phyloP scores from a whole-genome alignment of 331 rosid genomes.

The Phaseolus coccineus region DNA sequence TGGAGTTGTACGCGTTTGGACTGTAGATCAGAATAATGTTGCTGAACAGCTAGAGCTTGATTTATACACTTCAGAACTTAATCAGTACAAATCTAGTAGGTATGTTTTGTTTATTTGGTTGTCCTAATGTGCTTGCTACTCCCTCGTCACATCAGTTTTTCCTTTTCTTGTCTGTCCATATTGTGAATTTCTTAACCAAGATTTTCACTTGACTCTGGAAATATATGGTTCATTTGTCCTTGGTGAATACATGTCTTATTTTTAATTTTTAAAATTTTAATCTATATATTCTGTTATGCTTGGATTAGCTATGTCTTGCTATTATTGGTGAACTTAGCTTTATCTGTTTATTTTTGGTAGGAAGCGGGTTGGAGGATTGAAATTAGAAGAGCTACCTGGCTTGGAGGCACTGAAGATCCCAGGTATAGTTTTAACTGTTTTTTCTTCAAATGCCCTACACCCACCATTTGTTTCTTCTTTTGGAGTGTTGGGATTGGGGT shows the following conservation, averaged over 20 bases:
- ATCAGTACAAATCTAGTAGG: slow-evolving; percentile 87
- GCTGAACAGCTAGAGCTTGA: slow-evolving; percentile 81
- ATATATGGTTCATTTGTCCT: slow-evolving; percentile 18
- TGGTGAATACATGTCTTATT: slow-evolving; percentile 10
- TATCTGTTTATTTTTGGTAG: slow-evolving; percentile 52
- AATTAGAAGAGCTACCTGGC: slow-evolving; percentile 89
- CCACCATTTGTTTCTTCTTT: neutral
- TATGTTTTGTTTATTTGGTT: slow-evolving; percentile 45
- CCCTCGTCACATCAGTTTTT: slow-evolving; percentile 8
- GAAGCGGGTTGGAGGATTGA: slow-evolving; percentile 94
- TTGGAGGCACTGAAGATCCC: slow-evolving; percentile 88
- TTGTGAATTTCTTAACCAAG: slow-evolving; percentile 34
- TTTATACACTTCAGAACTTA: slow-evolving; percentile 67
- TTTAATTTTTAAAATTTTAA: neutral
- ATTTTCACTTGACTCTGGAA: slow-evolving; percentile 19
- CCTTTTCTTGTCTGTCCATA: slow-evolving; percentile 34
- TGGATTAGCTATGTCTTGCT: slow-evolving; percentile 17
- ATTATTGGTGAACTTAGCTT: slow-evolving; percentile 38
- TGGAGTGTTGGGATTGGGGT: neutral
- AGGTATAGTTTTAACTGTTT: slow-evolving; percentile 56
- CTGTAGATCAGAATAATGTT: slow-evolving; percentile 64
- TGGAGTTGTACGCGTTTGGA: slow-evolving; percentile 88
- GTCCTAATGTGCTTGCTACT: slow-evolving; percentile 29
- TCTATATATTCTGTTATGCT: slow-evolving; percentile 1
- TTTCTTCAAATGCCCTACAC: neutral